phyloP scores from a whole-genome alignment of 805 yeast genomes.

The Spathaspora girioi region DNA sequence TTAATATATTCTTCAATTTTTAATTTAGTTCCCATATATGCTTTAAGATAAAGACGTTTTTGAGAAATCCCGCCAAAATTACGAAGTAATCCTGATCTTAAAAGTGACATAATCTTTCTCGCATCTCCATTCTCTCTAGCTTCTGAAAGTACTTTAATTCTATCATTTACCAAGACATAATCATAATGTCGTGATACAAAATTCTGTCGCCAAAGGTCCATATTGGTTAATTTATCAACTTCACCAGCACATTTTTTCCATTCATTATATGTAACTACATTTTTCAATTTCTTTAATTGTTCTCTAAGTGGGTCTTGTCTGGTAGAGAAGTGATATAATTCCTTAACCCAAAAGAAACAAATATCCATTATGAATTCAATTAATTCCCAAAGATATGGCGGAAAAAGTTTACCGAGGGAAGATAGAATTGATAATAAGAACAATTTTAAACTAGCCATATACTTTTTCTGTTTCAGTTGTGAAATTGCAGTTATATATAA shows the following conservation, averaged over 20 bases:
- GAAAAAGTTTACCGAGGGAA: conserved; percentile 28
- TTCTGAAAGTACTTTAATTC: conserved; percentile 57
- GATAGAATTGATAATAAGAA: not conserved
- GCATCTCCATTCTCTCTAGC: conserved; percentile 62
- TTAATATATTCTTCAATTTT: conserved; percentile 82
- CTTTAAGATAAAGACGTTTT: conserved; percentile 70
- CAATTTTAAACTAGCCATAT: not conserved
- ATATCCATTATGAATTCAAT: conserved; percentile 43
- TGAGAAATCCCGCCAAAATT: conserved; percentile 91
- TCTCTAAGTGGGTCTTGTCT: conserved; percentile 44
- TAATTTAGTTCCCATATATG: conserved; percentile 84
- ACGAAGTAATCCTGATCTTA: conserved; percentile 79
- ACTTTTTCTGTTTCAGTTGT: too few species aligned
- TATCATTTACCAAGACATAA: conserved; percentile 73
- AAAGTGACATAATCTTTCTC: conserved; percentile 54
- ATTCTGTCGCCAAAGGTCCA: conserved; percentile 70
- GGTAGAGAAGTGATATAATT: conserved; percentile 30
- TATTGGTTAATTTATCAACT: conserved; percentile 45
- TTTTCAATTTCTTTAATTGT: conserved; percentile 45
- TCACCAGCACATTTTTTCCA: conserved; percentile 59
- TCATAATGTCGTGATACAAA: conserved; percentile 81
- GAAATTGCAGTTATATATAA: too few species aligned
- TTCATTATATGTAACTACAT: conserved; percentile 58
- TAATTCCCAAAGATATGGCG: conserved; percentile 38
- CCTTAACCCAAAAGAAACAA: conserved; percentile 44